Evolutionary conservation across 805 yeast genomes (phyloP), one percentile per base, ranked within the genome.

Genomic region (Grigorovia humatica): DNA sequence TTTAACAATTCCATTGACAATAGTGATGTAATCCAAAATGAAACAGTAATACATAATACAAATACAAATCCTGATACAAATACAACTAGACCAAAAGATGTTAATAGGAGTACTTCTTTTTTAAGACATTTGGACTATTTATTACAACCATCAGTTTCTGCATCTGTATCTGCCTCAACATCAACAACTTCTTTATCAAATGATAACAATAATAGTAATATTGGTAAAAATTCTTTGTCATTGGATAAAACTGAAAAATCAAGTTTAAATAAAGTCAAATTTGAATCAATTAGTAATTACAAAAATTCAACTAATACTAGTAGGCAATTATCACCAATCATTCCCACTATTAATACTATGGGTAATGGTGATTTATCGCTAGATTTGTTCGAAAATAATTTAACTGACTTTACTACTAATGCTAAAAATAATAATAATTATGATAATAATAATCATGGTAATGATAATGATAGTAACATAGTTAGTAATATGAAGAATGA

Each of bases 331-430:
- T 7, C n/a, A 38, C 47, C 9, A 56, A 38, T 15, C 57, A 75
- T 54, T 70, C 75, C 79, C 4, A 78, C 81, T 0, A 61, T 80
- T 13, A 70, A 75, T 30, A 73, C 83, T 0, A 59, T 80, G 59
- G 85, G 85, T 4, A 69, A 69, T 46, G 85, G 85, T 2, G 75
- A 77, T 51, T 66, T 80, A 43, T 69, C 73, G 0, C 63, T 77
- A 29, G 74, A 70, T 47, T 72, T 60, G 8, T 57, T 68, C 35
- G 59, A 54, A 1, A 55, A 49, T 29, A 32, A 49, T 9, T 20
- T 52, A 17, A 4, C 15, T 32, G 38, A 32, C 8, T 12, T 13
- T 8, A 32, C 38, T 32, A 8, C 12, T 32, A 32, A 9, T 32
- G 8, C 38, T 32, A 32, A 32, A 9, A 32, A 32, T 32, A 32